Conservation (phyloP, 345 rosid genomes). For the Reutealis trisperma region DNA sequence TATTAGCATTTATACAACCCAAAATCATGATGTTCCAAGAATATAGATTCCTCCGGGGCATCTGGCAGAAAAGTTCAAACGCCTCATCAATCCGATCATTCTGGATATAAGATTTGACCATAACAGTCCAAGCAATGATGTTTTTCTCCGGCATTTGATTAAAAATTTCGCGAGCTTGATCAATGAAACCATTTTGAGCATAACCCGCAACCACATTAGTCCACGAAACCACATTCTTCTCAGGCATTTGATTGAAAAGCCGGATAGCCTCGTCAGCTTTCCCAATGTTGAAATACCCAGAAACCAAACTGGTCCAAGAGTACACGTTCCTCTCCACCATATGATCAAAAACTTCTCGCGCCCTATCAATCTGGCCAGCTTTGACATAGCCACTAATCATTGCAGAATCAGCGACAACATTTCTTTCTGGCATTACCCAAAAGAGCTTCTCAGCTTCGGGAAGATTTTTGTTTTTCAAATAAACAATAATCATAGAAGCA, state of each 20-base stretch:
- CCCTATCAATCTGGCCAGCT: slow-evolving; percentile 7
- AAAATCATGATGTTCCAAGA: slow-evolving; percentile 45
- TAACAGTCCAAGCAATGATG: slow-evolving; percentile 45
- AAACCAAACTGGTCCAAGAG: slow-evolving; percentile 19
- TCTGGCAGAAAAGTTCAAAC: slow-evolving; percentile 32
- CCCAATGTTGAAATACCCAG: slow-evolving; percentile 13
- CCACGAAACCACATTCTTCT: slow-evolving; percentile 14
- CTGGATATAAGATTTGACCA: slow-evolving; percentile 44
- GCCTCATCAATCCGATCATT: slow-evolving; percentile 35
- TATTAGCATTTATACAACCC: slow-evolving; percentile 34
- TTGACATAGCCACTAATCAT: slow-evolving; percentile 14
- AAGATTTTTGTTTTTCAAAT: slow-evolving; percentile 9
- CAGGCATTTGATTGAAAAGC: slow-evolving; percentile 14
- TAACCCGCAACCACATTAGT: slow-evolving; percentile 14
- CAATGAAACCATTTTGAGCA: slow-evolving; percentile 15
- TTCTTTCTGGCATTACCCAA: slow-evolving; percentile 9
- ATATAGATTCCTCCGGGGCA: slow-evolving; percentile 37
- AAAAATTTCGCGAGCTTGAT: slow-evolving; percentile 9
- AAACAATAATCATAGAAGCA: slow-evolving; percentile 18
- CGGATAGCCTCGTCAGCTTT: slow-evolving; percentile 6
- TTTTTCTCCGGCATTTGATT: slow-evolving; percentile 30
- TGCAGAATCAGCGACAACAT: slow-evolving; percentile 11
- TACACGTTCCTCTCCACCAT: slow-evolving; percentile 14
- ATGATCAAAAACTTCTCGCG: slow-evolving; percentile 10
- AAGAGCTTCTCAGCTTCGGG: slow-evolving; percentile 2